Base-by-base conservation (phyloP, 306 rosid genomes). In the Geum urbanum region DNA sequence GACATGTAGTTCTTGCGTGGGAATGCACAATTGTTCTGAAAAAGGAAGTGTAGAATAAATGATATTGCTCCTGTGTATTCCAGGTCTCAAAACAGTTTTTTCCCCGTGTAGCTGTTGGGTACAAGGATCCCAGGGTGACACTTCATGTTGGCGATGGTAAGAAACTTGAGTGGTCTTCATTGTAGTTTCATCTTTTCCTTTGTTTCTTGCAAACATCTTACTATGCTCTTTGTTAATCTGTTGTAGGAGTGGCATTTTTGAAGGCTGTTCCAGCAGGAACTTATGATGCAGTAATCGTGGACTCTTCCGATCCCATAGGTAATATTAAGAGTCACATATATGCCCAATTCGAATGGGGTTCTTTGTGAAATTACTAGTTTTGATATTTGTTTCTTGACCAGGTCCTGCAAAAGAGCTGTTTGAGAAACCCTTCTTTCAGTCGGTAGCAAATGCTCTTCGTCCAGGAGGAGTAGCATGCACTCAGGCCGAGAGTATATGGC, bases 351-450 rank as follows among this genome's bases (percentile, higher is more conserved):
- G 45, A 57, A 70, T 41, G 10, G 15, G 65, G 24, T 39, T 44
- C 0, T 50, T 65, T 51, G 50, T 13, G 46, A 37, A 76, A 50
- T 47, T 14, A 6, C 39, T 49, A 37, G 41, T 52, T 56, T 79
- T 71, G 8, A 27, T 47, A 67, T 66, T 44, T 56, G 51, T 57
- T 65, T 78, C 12, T 7, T 59, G 67, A 9, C 55, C 62, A 95
- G 99, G 99, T 66, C 99, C 99, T 71, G 99, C 99, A 19, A 88
- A 95, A 86, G 99, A 95, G 84, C 96, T 95, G 76, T 95, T 95
- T 19, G 92, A 95, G 81, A 91, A 91, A 85, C 99, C 99, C 0
- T 95, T 95, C 66, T 95, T 91, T 41, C 77, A 71, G 59, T 87
- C 86, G 0, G 90, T 95, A 58, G 92, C 97, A 14, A 90, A 19